A percentile compares a stretch with the other conserved stretches of the same genome.
Evolutionary conservation across 257 asterid species (phyloP).

Genomic region (Solanum sejunctum): DNA sequence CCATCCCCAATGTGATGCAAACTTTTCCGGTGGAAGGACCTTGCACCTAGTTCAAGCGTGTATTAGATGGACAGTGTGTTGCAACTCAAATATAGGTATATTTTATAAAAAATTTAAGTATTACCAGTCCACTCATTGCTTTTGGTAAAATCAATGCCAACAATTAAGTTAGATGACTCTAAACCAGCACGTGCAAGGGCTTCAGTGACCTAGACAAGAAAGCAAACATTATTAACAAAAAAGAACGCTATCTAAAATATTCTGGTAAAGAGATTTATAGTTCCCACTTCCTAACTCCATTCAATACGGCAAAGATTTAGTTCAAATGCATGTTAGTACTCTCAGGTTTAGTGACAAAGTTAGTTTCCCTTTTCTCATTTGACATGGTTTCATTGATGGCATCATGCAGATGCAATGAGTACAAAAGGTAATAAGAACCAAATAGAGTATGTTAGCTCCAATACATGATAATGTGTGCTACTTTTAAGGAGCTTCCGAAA

Average conservation of each 20-base stretch:
- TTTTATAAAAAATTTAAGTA: not conserved
- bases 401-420: not conserved
- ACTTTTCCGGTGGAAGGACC: conserved; percentile 70
- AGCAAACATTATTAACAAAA: not conserved
- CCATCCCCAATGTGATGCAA: conserved; percentile 80
- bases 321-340: not conserved
- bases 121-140: conserved; percentile 99
- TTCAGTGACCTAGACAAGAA: conserved; percentile 55
- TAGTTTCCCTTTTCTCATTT: not conserved
- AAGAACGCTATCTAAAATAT: not conserved
- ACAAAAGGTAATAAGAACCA: not conserved
- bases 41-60: conserved; percentile 42
- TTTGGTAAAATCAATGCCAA: conserved; percentile 95
- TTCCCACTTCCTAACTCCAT: not conserved
- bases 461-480: not conserved
- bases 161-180: conserved; percentile 89
- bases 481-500: not conserved
- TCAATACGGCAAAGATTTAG: not conserved
- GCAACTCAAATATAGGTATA: not conserved
- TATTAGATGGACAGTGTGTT: not conserved
- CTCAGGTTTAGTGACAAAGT: not conserved
- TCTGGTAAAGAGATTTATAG: not conserved
- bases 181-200: conserved; percentile 94
- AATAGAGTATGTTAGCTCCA: not conserved
- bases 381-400: not conserved